Percentiles rank a stretch among this genome's conserved stretches.
Evolutionary conservation across 768 basidiomycete species (phyloP).

Genomic region (Psilocybe cyanescens): DNA sequence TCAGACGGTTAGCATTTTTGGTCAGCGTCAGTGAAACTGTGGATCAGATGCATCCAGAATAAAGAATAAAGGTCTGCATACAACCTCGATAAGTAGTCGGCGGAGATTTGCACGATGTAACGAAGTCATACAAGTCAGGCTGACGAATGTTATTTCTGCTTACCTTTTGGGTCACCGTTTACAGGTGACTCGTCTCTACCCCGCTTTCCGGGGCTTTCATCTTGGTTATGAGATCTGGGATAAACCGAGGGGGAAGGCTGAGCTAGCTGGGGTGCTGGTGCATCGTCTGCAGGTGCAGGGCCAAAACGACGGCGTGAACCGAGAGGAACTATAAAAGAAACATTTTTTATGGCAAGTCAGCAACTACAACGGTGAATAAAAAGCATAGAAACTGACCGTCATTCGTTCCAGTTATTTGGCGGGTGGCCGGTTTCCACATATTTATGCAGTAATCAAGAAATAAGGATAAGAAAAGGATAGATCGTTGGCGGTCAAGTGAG

Average conservation of each 20-base stretch:
- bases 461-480: conserved; percentile 21
- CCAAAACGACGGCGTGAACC: conserved; percentile 92
- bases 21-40: conserved; percentile 32
- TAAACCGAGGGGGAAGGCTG: conserved; percentile 88
- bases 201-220: conserved; percentile 61
- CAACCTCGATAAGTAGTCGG: conserved; percentile 34
- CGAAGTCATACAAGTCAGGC: conserved; percentile 22
- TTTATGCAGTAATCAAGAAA: conserved; percentile 39
- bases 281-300: conserved; percentile 82
- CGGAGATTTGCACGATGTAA: conserved; percentile 33
- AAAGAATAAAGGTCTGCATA: conserved; percentile 21
- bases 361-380: conserved; percentile 1
- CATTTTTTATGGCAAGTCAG: conserved; percentile 11
- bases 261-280: conserved; percentile 80
- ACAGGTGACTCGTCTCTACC: conserved; percentile 71
- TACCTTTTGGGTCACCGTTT: conserved; percentile 72
- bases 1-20: conserved; percentile 60
- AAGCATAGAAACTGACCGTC: conserved; percentile 63
- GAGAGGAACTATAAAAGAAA: conserved; percentile 64
- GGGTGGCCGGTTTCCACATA: conserved; percentile 91
- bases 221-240: conserved; percentile 65
- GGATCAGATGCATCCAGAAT: conserved; percentile 34
- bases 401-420: conserved; percentile 91
- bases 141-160: conserved; percentile 43
- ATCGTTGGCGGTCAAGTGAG: conserved; percentile 25